Conservation (phyloP, 2,329 filamentous ascomycete genomes). For the Aspergillus aculeatinus region DNA sequence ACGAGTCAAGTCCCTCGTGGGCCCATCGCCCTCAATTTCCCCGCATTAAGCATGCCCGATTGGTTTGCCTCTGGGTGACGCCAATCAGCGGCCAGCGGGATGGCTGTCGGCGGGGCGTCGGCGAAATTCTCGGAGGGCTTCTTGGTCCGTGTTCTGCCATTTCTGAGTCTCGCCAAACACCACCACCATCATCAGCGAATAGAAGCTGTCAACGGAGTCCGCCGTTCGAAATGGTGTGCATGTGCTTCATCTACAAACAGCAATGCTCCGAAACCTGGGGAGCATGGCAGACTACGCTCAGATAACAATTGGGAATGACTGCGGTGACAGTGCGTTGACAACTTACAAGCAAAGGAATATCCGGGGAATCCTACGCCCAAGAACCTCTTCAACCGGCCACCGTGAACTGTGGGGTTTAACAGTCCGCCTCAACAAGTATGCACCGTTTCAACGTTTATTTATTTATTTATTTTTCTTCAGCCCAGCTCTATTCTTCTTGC, state of each 20-base stretch:
- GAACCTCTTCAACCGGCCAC: too few species aligned
- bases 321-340: background rate
- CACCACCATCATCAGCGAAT: background rate
- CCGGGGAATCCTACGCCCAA: conserved; percentile 1
- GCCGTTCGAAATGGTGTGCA: background rate
- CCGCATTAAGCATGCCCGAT: conserved; percentile 3
- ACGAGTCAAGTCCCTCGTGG: background rate
- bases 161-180: background rate
- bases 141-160: background rate
- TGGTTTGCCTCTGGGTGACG: background rate
- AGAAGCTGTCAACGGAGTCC: background rate
- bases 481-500: too few species aligned
- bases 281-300: background rate
- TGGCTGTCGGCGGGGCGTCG: conserved; percentile 24
- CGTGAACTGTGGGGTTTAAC: too few species aligned
- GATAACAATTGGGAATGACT: background rate
- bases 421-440: too few species aligned
- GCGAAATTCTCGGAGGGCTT: conserved; percentile 27
- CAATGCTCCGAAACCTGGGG: conserved; percentile 1
- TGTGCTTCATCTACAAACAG: background rate
- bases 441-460: too few species aligned
- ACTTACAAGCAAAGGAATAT: background rate
- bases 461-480: too few species aligned
- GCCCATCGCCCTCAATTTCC: background rate
- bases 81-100: conserved; percentile 8